These are phyloP conservation scores for Ochetophila trinervis DNA, from an alignment of 306 rosid genomes.

Conservation along the genomic window DNA sequence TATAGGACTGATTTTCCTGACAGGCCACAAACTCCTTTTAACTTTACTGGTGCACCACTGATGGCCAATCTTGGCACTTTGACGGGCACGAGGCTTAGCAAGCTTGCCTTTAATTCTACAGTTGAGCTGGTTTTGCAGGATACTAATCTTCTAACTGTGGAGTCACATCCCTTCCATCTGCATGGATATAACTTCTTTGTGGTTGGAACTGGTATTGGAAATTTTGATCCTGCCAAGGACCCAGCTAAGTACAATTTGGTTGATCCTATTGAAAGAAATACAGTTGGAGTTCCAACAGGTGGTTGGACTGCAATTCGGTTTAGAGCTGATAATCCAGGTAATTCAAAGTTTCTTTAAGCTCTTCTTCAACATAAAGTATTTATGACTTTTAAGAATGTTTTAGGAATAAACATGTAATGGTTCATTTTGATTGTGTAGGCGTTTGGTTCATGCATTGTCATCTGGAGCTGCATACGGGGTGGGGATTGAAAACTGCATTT, in stretches of 20 bases:
- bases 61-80: constrained; percentile 54
- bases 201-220: constrained; percentile 70
- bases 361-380: too few species aligned
- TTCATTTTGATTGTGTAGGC: constrained; percentile 45
- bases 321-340: constrained; percentile 80
- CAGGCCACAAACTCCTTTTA: constrained; percentile 50
- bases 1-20: constrained; percentile 76
- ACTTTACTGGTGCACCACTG: constrained; percentile 68
- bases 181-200: constrained; percentile 68
- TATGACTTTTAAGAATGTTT: not conserved
- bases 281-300: constrained; percentile 71
- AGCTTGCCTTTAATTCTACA: constrained; percentile 64
- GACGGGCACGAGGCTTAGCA: constrained; percentile 58
- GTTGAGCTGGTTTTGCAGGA: constrained; percentile 72
- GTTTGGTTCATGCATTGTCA: constrained; percentile 92
- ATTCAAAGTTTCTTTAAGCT: too few species aligned
- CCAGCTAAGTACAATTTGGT: constrained; percentile 64
- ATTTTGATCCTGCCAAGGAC: constrained; percentile 66
- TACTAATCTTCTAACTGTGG: constrained; percentile 64
- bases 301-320: constrained; percentile 83
- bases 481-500: constrained; percentile 82
- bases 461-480: constrained; percentile 73
- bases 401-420: too few species aligned
- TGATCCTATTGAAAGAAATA: constrained; percentile 83
- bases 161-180: constrained; percentile 80